Evolutionary conservation across 352 stramenopile genomes (phyloP), one percentile per base, ranked within the genome.

Genomic region (Globisporangium carolinianum): DNA sequence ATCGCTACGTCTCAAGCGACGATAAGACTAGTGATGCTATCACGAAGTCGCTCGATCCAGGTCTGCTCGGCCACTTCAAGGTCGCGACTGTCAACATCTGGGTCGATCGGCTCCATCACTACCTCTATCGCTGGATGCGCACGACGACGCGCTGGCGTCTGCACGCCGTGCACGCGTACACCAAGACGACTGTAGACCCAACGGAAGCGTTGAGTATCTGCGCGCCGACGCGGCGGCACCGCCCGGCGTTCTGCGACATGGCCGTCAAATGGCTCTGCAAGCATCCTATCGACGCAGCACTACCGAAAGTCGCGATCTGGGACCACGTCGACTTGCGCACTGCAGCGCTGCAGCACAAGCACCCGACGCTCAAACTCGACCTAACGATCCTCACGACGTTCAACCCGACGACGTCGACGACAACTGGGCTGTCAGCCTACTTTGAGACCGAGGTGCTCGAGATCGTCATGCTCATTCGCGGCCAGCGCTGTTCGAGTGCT

Each of bases 401-500:
- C 43, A 64, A 63, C 18, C 50, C 61, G 12, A 50, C 59, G 47
- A 58, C 51, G 8, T 62, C 58, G 5, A 24, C 24, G 7, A 32
- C 41, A 12, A 46, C 7, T 46, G 41, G 5, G 4, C 41, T 15
- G 41, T 43, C 8, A 4, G n/a, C 36, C 46, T 42, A 53, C 48
- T 39, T 15, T 32, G 17, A 24, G 6, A 41, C 24, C 15, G 63
- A 80, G 12, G 63, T 55, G 9, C 41, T 65, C 0, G 72, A 80
- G 39, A 51, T 77, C 10, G 56, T 72, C 10, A 66, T 69, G 5
- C 24, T 80, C 15, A 73, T 64, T n/a, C 62, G 72, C 11, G 72
- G 72, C 0, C 69, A 55, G 11, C 18, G 12, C 10, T 53, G 35
- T 75, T 15, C 32, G 14, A 12, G 9, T 11, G n/a, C 32, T 37